phyloP scores from a whole-genome alignment of 495 filamentous ascomycete species.

The Penicillium mononematosum region DNA sequence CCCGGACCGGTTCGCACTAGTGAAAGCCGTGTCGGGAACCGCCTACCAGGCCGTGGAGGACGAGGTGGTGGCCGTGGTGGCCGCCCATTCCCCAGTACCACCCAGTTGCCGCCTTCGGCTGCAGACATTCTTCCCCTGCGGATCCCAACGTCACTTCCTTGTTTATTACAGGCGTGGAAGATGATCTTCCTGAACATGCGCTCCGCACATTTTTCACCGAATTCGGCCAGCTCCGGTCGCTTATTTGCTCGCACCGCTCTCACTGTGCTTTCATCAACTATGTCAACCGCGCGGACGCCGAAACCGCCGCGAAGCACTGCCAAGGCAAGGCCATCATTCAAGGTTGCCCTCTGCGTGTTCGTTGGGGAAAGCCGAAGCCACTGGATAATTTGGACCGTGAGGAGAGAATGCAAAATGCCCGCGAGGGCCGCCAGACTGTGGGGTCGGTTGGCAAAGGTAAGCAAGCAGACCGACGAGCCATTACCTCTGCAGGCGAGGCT shows the following conservation, averaged over 20 bases:
- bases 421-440: constrained; percentile 63
- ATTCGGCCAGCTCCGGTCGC: constrained; percentile 81
- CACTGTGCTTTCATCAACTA: constrained; percentile 98
- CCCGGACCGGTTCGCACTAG: constrained; percentile 67
- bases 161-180: constrained; percentile 93
- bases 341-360: constrained; percentile 82
- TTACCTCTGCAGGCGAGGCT: constrained; percentile 32
- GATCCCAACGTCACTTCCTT: constrained; percentile 85
- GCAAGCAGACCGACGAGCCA: constrained; percentile 33
- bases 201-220: constrained; percentile 85
- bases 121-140: constrained; percentile 81
- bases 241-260: constrained; percentile 93
- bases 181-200: constrained; percentile 89
- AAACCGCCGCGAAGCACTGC: constrained; percentile 77
- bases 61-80: constrained; percentile 55
- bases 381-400: constrained; percentile 87
- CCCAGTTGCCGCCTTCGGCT: constrained; percentile 72
- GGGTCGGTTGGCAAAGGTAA: constrained; percentile 33
- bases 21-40: constrained; percentile 41
- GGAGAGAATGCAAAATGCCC: constrained; percentile 69
- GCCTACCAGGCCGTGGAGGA: constrained; percentile 40
- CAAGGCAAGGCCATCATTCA: constrained; percentile 81
- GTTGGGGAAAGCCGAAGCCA: constrained; percentile 89
- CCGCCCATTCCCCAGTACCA: constrained; percentile 63
- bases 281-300: constrained; percentile 74